Conservation (phyloP, 352 stramenopile species). For the Phytopythium vexans region DNA sequence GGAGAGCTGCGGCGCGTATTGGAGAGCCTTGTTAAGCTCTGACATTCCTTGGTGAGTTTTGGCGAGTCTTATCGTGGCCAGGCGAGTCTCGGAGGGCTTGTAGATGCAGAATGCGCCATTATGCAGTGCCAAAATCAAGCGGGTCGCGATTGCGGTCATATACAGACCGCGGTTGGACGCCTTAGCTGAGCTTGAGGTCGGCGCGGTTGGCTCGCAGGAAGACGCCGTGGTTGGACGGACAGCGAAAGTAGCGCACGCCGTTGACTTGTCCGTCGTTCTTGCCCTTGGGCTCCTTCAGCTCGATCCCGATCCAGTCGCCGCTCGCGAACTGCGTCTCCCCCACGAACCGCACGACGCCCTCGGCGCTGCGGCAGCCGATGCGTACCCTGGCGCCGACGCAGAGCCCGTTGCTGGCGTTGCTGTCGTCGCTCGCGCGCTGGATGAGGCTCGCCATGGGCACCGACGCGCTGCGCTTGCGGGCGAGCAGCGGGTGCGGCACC, state of each 20-base stretch:
- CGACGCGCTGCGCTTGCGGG: conserved; percentile 3
- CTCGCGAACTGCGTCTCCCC: conserved; percentile 57
- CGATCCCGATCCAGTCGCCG: conserved; percentile 73
- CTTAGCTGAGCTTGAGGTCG: conserved; percentile 30
- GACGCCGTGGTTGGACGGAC: conserved; percentile 48
- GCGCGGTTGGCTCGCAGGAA: conserved; percentile 67
- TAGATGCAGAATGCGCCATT: no score
- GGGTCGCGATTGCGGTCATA: no score
- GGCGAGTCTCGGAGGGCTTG: no score
- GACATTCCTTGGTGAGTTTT: neutral
- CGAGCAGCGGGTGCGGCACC: neutral
- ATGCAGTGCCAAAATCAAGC: no score
- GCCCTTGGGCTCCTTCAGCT: conserved; percentile 53
- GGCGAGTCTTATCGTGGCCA: no score
- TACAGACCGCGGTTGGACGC: no score
- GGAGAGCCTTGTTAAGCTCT: neutral
- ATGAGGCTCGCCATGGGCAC: neutral
- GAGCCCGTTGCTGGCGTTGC: conserved; percentile 15
- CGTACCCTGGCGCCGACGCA: conserved; percentile 58
- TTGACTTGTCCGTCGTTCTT: conserved; percentile 66
- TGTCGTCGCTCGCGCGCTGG: conserved; percentile 9
- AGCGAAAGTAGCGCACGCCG: conserved; percentile 63
- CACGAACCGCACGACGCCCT: conserved; percentile 64
- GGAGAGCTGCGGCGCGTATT: no score
- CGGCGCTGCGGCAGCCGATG: conserved; percentile 37